Evolutionary conservation across 768 basidiomycete genomes (phyloP).

Genomic region (Lactarius evosmus): DNA sequence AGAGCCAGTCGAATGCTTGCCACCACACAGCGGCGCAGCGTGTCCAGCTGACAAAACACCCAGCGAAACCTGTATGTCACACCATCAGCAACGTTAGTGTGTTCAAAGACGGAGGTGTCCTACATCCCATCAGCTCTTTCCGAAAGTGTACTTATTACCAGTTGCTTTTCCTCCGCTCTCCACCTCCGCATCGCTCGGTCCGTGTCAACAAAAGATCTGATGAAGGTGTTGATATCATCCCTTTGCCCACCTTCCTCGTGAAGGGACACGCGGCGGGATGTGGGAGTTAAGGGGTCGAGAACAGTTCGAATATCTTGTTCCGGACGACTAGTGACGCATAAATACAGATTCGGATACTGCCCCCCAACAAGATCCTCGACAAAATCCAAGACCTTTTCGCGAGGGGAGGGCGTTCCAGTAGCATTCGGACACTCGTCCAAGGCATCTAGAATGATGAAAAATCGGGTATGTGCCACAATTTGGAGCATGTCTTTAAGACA

Average conservation of each 20-base stretch:
- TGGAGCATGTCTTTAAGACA: conserved; percentile 1
- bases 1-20: not conserved
- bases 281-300: not conserved
- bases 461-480: not conserved
- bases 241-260: conserved; percentile 10
- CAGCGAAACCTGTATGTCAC: conserved; percentile 1
- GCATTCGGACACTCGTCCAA: conserved; percentile 9
- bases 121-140: conserved; percentile 10
- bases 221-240: conserved; percentile 1
- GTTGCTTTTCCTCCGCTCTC: conserved; percentile 2
- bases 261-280: not conserved
- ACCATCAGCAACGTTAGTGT: not conserved
- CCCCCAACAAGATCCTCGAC: not conserved
- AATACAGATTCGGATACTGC: not conserved
- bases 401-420: not conserved
- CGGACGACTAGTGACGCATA: conserved; percentile 13
- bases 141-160: not conserved
- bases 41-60: conserved; percentile 5
- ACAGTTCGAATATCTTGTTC: conserved; percentile 1
- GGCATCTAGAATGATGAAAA: conserved; percentile 1
- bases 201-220: not conserved
- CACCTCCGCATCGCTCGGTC: conserved; percentile 7
- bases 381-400: not conserved
- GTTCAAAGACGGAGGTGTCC: not conserved
- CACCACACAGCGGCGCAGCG: not conserved